A percentile compares a stretch with the other conserved stretches of the same genome.
Conservation (phyloP, 345 rosid species). For the Melaleuca alternifolia region DNA sequence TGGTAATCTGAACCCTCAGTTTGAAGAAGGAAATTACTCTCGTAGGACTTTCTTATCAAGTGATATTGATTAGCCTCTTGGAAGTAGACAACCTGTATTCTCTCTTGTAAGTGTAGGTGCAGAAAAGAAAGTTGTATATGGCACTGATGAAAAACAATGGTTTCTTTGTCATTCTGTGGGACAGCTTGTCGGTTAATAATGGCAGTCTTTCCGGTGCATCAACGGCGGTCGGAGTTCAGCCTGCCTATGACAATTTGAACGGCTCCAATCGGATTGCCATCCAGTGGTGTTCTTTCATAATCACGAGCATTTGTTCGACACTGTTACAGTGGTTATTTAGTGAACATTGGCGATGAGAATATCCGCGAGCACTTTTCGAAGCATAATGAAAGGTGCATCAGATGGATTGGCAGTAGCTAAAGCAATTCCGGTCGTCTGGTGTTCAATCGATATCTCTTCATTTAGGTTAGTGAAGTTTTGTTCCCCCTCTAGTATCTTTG, state of each 20-base stretch:
- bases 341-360: neutral
- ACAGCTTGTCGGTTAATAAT: slow-evolving; percentile 43
- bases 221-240: slow-evolving; percentile 25
- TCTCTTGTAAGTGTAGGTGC: neutral
- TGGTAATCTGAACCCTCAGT: neutral
- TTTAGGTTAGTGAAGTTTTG: neutral
- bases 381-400: neutral
- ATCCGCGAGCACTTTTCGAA: neutral
- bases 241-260: slow-evolving; percentile 41
- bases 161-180: neutral
- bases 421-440: neutral
- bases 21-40: neutral
- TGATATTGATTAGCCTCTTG: neutral
- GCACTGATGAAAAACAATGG: neutral
- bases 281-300: slow-evolving; percentile 14
- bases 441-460: neutral
- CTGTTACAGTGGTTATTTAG: neutral
- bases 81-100: neutral
- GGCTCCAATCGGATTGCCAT: slow-evolving; percentile 11
- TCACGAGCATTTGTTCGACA: slow-evolving; percentile 2
- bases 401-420: neutral
- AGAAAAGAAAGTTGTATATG: neutral
- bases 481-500: neutral
- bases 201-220: slow-evolving; percentile 27
- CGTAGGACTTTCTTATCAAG: neutral